A percentile compares a stretch with the other conserved stretches of the same genome.
Conservation (phyloP, 1,284 basidiomycete species). For the Golubevia sp. region DNA sequence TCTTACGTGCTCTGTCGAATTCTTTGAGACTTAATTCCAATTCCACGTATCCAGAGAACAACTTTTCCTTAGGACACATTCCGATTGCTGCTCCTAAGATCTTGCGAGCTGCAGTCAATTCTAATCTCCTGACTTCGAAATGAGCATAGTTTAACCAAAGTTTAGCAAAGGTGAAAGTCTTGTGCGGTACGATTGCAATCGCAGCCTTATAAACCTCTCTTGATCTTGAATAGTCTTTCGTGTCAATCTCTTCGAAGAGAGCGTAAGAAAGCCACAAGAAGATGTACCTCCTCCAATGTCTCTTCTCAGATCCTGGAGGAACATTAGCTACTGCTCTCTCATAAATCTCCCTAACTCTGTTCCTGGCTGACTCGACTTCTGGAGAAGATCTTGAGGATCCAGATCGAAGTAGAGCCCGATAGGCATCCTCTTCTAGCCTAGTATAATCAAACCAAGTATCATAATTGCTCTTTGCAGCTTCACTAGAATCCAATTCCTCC, state of each 20-base stretch:
- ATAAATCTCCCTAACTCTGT: slow-evolving; percentile 86
- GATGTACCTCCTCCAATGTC: slow-evolving; percentile 82
- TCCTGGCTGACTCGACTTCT: slow-evolving; percentile 64
- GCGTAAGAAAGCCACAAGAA: slow-evolving; percentile 97
- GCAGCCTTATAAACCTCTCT: slow-evolving; percentile 92
- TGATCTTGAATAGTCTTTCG: slow-evolving; percentile 82
- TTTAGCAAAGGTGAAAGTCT: slow-evolving; percentile 95
- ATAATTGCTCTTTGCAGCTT: slow-evolving; percentile 78
- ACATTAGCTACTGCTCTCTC: slow-evolving; percentile 95
- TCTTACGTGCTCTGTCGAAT: slow-evolving; percentile 86
- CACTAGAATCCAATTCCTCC: slow-evolving; percentile 30
- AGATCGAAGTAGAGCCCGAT: slow-evolving; percentile 65
- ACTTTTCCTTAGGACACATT: slow-evolving; percentile 89
- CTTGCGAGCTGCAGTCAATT: slow-evolving; percentile 83
- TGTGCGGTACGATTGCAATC: slow-evolving; percentile 86
- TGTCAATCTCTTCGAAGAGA: slow-evolving; percentile 94
- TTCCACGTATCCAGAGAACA: slow-evolving; percentile 49
- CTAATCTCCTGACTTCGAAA: slow-evolving; percentile 85
- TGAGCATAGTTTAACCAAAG: slow-evolving; percentile 75
- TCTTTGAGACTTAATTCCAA: slow-evolving; percentile 66
- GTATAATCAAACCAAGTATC: slow-evolving; percentile 99
- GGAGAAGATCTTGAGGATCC: slow-evolving; percentile 20
- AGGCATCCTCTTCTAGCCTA: slow-evolving; percentile 86
- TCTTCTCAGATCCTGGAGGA: slow-evolving; percentile 83
- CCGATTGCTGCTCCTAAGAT: slow-evolving; percentile 88